Conservation (phyloP, 106 monocot genomes). For the Ottelia alismoides region DNA sequence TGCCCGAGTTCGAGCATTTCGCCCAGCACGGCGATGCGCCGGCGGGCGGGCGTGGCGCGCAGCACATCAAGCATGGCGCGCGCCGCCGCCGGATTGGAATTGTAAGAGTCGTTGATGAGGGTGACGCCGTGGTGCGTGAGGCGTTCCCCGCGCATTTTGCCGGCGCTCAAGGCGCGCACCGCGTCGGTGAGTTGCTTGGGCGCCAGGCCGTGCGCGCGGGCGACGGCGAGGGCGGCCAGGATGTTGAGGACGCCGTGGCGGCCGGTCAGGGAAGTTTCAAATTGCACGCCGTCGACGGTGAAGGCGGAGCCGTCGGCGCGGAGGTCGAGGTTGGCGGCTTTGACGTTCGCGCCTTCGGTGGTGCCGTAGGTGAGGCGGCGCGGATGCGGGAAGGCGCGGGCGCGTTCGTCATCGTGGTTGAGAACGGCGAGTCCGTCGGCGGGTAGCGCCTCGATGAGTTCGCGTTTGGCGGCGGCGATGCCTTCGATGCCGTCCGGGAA, state of each 20-base stretch:
- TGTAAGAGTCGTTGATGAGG: constrained; percentile 8
- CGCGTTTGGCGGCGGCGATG: background rate
- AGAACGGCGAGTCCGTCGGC: background rate
- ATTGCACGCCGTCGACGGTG: background rate
- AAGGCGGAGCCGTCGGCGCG: no score
- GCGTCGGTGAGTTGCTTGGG: background rate
- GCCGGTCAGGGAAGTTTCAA: background rate
- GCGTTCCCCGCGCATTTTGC: background rate
- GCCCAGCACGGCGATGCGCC: constrained; percentile 5
- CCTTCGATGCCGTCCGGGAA: background rate
- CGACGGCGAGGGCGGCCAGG: background rate
- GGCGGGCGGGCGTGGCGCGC: background rate
- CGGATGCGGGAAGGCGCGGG: background rate
- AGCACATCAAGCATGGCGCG: background rate
- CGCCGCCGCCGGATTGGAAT: background rate
- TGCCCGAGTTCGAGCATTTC: background rate
- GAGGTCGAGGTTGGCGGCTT: background rate
- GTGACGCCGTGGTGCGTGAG: background rate
- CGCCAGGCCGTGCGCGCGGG: background rate
- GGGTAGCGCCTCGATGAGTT: background rate
- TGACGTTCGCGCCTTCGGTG: background rate
- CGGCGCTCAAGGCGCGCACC: background rate
- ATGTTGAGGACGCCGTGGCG: background rate
- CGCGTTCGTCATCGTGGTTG: background rate
- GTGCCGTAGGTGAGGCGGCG: background rate